Conservation (phyloP, 169 alveolate genomes). For the Pseudocohnilembus persalinus region DNA sequence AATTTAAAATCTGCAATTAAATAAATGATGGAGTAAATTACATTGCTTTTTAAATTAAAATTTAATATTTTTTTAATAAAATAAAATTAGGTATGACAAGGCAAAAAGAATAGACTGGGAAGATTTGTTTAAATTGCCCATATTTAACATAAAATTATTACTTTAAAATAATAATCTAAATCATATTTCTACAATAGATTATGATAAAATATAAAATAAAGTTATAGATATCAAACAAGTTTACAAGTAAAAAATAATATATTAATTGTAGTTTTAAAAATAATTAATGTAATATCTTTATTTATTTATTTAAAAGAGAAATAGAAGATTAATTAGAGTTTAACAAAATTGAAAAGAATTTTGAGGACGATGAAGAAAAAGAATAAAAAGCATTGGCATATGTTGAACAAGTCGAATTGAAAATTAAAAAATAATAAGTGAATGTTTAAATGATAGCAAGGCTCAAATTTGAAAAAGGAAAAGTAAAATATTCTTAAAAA, state of each 20-base stretch:
- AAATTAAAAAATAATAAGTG: no score
- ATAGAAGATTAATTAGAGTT: neutral
- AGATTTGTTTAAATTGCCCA: slow-evolving; percentile 28
- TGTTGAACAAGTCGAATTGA: neutral
- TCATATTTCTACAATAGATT: neutral
- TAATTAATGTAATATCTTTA: no score
- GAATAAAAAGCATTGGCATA: neutral
- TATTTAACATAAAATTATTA: slow-evolving; percentile 20
- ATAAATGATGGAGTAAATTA: slow-evolving; percentile 33
- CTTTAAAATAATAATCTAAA: neutral
- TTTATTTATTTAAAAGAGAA: no score
- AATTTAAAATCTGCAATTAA: slow-evolving; percentile 18
- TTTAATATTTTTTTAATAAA: no score
- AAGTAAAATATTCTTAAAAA: neutral
- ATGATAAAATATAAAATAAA: neutral
- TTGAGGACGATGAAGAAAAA: neutral
- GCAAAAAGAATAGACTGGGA: slow-evolving; percentile 40
- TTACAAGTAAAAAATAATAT: no score
- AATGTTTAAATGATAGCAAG: neutral
- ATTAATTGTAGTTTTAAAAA: no score
- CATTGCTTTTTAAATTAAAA: no score
- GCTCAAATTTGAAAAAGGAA: neutral
- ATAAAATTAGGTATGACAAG: no score
- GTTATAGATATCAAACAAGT: neutral
- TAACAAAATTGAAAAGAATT: no score